Conservation (phyloP, 352 stramenopile species). For the Detonula confervacea region DNA sequence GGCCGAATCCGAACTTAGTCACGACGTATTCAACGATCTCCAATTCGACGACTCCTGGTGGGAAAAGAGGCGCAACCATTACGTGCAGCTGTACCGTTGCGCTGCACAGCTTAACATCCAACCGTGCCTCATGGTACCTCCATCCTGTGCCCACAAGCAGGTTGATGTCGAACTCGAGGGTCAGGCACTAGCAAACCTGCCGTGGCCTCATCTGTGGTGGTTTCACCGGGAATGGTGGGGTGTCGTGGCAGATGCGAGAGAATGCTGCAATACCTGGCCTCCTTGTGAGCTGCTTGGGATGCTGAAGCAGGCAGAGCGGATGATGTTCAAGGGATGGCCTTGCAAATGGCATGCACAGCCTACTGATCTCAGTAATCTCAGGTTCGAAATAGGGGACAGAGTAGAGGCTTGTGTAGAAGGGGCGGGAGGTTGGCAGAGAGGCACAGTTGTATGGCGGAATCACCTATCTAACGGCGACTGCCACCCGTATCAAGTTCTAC, state of each 20-base stretch:
- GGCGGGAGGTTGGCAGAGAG: background rate
- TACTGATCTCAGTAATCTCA: background rate
- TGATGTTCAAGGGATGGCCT: background rate
- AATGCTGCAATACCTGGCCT: background rate
- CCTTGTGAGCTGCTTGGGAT: background rate
- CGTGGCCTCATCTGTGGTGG: background rate
- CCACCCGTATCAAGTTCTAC: background rate
- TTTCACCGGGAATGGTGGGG: background rate
- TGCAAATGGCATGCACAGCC: background rate
- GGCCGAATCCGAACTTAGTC: background rate
- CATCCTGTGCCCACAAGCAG: background rate
- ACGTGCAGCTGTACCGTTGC: background rate
- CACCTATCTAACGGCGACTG: background rate
- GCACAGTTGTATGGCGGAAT: background rate
- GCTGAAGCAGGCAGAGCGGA: background rate
- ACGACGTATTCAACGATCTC: background rate
- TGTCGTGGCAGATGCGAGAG: background rate
- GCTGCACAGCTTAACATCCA: background rate
- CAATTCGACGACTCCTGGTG: background rate
- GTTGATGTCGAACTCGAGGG: background rate
- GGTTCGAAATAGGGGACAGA: background rate
- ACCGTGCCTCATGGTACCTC: background rate
- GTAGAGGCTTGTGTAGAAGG: background rate
- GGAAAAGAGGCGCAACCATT: background rate
- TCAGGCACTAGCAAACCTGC: background rate